Conservation (phyloP, 1,284 basidiomycete genomes). For the Tetrapyrgos nigripes region DNA sequence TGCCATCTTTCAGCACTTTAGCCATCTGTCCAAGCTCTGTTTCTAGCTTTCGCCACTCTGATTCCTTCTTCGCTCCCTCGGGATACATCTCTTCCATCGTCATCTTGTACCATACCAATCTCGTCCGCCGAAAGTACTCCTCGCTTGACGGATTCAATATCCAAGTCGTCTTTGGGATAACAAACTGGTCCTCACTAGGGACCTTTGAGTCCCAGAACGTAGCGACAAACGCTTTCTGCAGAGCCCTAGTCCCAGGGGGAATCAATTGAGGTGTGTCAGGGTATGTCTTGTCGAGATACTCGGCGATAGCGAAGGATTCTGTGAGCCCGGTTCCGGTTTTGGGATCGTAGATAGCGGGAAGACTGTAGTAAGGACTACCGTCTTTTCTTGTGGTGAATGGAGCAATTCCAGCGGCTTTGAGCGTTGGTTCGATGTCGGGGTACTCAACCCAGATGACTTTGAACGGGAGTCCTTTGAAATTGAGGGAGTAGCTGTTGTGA, state of each 20-base stretch:
- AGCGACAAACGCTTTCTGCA: slow-evolving; percentile 28
- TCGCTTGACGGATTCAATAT: slow-evolving; percentile 32
- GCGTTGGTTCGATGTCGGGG: slow-evolving; percentile 8
- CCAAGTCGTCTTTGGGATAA: background rate
- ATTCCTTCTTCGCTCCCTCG: background rate
- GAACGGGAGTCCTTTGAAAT: slow-evolving; percentile 15
- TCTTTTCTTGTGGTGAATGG: slow-evolving; percentile 27
- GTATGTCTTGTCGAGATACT: slow-evolving; percentile 40
- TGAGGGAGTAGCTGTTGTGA: slow-evolving; percentile 9
- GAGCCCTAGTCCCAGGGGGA: slow-evolving; percentile 15
- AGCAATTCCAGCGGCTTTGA: slow-evolving; percentile 25
- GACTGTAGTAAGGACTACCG: slow-evolving; percentile 24
- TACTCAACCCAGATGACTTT: slow-evolving; percentile 13
- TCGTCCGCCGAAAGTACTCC: slow-evolving; percentile 38
- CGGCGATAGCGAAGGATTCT: slow-evolving; percentile 36
- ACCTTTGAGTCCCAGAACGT: background rate
- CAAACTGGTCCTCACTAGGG: background rate
- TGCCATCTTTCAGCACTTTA: background rate
- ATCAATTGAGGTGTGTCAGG: slow-evolving; percentile 30
- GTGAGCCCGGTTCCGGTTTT: slow-evolving; percentile 27
- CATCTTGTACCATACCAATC: slow-evolving; percentile 32
- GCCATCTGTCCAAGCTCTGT: background rate
- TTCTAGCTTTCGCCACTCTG: background rate
- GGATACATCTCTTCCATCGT: slow-evolving; percentile 9
- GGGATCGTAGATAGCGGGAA: slow-evolving; percentile 24